Evolutionary conservation across 495 filamentous ascomycete genomes (phyloP).

Genomic region (Astrothelium subdiscretum): DNA sequence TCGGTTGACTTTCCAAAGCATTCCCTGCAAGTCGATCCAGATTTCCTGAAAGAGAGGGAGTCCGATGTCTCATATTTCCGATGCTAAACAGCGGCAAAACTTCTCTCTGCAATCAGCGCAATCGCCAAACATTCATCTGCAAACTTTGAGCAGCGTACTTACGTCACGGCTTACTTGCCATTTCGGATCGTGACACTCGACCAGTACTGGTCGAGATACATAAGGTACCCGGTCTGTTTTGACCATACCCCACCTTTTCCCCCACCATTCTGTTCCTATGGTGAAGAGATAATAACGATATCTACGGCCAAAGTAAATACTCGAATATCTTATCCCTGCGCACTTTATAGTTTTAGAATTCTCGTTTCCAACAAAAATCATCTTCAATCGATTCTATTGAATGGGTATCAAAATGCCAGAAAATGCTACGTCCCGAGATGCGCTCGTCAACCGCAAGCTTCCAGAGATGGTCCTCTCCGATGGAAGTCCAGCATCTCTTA

Average conservation of each 20-base stretch:
- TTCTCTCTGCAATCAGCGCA: not conserved
- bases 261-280: not conserved
- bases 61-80: too few relatives aligned
- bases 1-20: not conserved
- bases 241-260: not conserved
- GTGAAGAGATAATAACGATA: not conserved
- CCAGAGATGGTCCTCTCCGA: constrained; percentile 50
- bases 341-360: not conserved
- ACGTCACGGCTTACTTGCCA: not conserved
- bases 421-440: constrained; percentile 17
- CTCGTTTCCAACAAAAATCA: too few relatives aligned
- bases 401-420: constrained; percentile 15
- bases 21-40: not conserved
- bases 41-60: too few relatives aligned
- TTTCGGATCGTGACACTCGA: not conserved
- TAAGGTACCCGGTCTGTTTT: too few relatives aligned
- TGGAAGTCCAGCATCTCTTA: constrained; percentile 36
- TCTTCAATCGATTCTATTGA: too few relatives aligned
- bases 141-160: not conserved
- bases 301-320: not conserved
- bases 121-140: not conserved
- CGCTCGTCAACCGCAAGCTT: constrained; percentile 27
- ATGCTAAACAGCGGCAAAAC: too few relatives aligned
- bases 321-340: too few relatives aligned
- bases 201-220: too few relatives aligned